Base-by-base conservation (phyloP, 192 early-diverging fungal genomes). In the Coemansia sp. region DNA sequence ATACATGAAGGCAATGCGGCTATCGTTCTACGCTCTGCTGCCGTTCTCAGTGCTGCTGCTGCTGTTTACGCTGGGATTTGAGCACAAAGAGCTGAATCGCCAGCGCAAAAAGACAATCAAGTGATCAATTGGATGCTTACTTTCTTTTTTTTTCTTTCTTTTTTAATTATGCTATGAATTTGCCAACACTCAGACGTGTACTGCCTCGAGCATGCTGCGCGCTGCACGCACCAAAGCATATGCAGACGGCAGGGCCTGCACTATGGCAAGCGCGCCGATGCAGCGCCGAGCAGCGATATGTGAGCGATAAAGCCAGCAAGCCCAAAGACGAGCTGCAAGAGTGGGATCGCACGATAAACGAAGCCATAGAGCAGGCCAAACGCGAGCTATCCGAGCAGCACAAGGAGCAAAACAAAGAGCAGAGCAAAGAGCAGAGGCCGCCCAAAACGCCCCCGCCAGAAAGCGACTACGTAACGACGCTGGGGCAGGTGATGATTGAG, bases 1-100 rank as follows among this genome's bases (percentile, higher is more conserved):
- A 3, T 88, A 82, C 65, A 72, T 72, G 31, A 40, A 53, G 36
- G 70, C 80, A 6, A 80, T 84, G 63, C 74, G 80, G 4, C 51
- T 58, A 19, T 62, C 81, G 5, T 86, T 81, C 63, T 65, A 67
- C 43, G 79, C 75, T n/a, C 55, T 83, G 48, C 64, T 82, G 12
- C 84, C 84, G 0, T 75, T 88, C 31, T 66, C 67, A 1, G 52
- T 45, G 0, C 28, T 67, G 19, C 50, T 77, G 39, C 33, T 66
- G 0, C 31, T 77, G 46, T 39, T 39, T 9, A 59, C 67, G 1
- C 43, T 77, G 35, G 55, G 59, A 5, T 70, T 70, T 37, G 49
- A 66, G 53, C 74, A 70, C 40, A 11, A 60, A 20, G 74, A 78
- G 49, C 68, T 78, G 31, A 52, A 70, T 40, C 57, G 68, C 20